phyloP scores from a whole-genome alignment of 805 yeast species.

The Kregervanrija pseudodelftensis region DNA sequence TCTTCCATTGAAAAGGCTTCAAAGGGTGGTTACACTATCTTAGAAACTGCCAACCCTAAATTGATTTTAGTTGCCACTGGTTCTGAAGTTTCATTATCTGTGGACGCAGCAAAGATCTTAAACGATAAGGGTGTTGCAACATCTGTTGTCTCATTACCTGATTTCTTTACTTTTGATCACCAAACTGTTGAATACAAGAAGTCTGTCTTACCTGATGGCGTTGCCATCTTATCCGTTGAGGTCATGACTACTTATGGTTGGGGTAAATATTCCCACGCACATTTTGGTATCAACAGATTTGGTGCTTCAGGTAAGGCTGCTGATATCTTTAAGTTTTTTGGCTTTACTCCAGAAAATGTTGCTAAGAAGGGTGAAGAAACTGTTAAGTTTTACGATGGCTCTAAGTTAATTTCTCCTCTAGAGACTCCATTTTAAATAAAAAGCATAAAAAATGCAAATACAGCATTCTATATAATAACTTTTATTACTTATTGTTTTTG shows the following conservation, averaged over 20 bases:
- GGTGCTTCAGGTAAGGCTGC: slow-evolving; percentile 93
- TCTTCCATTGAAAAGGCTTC: slow-evolving; percentile 85
- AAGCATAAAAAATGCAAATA: no score
- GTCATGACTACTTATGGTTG: slow-evolving; percentile 88
- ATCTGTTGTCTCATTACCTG: slow-evolving; percentile 87
- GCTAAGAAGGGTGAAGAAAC: slow-evolving; percentile 80
- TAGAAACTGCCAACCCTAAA: slow-evolving; percentile 54
- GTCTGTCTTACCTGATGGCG: slow-evolving; percentile 88
- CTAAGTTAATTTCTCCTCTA: slow-evolving; percentile 65
- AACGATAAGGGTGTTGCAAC: slow-evolving; percentile 60
- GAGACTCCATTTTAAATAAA: slow-evolving; percentile 60
- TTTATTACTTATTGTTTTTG: no score
- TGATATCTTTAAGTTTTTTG: slow-evolving; percentile 78
- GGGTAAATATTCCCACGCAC: slow-evolving; percentile 93
- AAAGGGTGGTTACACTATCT: slow-evolving; percentile 87
- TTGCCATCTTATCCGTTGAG: slow-evolving; percentile 90
- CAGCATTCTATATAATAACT: no score
- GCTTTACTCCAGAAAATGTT: slow-evolving; percentile 88
- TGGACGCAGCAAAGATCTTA: slow-evolving; percentile 75
- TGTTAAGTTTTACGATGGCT: slow-evolving; percentile 76
- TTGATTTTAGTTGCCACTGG: slow-evolving; percentile 85
- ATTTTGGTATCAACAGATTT: slow-evolving; percentile 90
- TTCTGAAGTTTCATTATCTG: slow-evolving; percentile 82
- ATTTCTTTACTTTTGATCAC: slow-evolving; percentile 79
- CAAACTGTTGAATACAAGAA: slow-evolving; percentile 78